Base-by-base conservation (phyloP, 176 grass and related monocot genomes). In the Aegilops sharonensis region DNA sequence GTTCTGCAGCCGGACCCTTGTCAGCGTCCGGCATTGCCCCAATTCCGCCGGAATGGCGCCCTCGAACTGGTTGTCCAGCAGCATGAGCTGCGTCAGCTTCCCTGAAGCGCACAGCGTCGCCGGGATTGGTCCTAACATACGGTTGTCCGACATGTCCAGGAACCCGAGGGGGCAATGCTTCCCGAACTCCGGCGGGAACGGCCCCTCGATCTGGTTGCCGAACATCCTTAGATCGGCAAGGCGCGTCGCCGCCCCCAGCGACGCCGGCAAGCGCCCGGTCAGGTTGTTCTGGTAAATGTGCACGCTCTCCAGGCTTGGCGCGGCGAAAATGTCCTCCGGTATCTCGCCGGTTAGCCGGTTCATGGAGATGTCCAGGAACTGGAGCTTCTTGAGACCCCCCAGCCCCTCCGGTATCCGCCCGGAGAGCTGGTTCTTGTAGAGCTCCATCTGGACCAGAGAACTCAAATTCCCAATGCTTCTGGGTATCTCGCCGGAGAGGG, bases 271-370 rank as follows among this genome's bases (percentile, higher is more conserved):
- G 0, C 5, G 79, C 2, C 94, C 97, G 0, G 79, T 72, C 54
- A 99, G 82, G 6, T 90, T 69, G 84, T 99, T 99, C 73, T 89
- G 80, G 85, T 85, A 96, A 27, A 99, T 10, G 75, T 96, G 92
- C 34, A 96, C 14, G 45, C 77, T 99, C 35, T 82, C 80, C 9
- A 99, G 83, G 3, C 64, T 83, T 35, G 89, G 90, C 64, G 77
- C 88, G 14, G 80, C 15, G 61, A 99, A 99, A 75, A 99, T 4
- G 87, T 94, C 97, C 14, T 80, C 85, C 11, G 92, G 97, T 39
- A 99, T 42, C 15, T 50, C 36, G 3, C 97, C 94, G 3, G 83
- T 78, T 61, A 99, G 92, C 11, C 2, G 72, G 68, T 99, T 99
- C 75, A 82, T 90, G 48, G 92, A 90, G 29, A 88, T 15, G 79